A percentile compares a stretch with the other conserved stretches of the same genome.
Conservation (phyloP, 2,329 filamentous ascomycete genomes). For the Colletotrichum sp. region DNA sequence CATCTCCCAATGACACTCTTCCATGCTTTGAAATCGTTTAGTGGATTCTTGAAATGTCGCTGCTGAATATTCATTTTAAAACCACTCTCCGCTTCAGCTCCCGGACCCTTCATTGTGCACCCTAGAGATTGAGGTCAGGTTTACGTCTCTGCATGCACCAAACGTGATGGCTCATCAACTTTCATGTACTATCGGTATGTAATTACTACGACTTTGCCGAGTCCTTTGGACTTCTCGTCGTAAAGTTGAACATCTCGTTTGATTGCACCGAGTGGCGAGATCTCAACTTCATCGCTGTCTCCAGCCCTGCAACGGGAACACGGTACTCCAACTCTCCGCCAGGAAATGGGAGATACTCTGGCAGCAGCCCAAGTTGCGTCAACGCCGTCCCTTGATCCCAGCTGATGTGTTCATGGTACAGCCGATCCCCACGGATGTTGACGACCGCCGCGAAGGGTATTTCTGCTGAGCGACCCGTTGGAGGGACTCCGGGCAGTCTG, state of each 20-base stretch:
- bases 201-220: background rate
- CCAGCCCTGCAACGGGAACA: slow-evolving; percentile 33
- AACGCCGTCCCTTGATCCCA: slow-evolving; percentile 72
- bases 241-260: slow-evolving; percentile 33
- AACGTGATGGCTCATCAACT: background rate
- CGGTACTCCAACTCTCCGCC: slow-evolving; percentile 27
- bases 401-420: slow-evolving; percentile 70
- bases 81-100: accelerated
- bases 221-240: background rate
- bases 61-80: too few relatives aligned
- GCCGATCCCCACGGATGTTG: slow-evolving; percentile 65
- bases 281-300: slow-evolving; percentile 35
- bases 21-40: too few relatives aligned
- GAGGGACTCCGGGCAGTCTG: slow-evolving; percentile 58
- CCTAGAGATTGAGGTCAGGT: too few relatives aligned
- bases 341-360: slow-evolving; percentile 66
- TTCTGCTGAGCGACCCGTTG: slow-evolving; percentile 56
- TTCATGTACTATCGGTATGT: accelerated
- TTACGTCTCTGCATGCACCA: too few relatives aligned
- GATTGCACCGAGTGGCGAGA: slow-evolving; percentile 32
- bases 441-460: slow-evolving; percentile 68
- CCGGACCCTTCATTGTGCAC: too few relatives aligned
- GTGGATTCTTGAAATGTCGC: too few relatives aligned
- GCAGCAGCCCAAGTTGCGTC: slow-evolving; percentile 60
- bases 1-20: too few relatives aligned